phyloP scores from a whole-genome alignment of 129 eudicot species.

The Artemisia annua region DNA sequence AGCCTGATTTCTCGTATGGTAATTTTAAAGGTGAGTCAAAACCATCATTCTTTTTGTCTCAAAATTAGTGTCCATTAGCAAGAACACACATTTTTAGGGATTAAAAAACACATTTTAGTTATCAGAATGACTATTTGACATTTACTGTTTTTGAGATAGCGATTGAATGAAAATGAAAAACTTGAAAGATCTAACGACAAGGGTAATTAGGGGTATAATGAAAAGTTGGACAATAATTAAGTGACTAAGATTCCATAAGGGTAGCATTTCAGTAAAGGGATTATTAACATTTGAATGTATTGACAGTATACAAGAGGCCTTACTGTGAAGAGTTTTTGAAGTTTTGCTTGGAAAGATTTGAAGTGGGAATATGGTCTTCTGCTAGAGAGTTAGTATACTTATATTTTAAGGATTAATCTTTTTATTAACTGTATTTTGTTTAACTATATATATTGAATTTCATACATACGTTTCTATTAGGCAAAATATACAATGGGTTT shows the following conservation, averaged over 20 bases:
- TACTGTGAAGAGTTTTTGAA: slow-evolving; percentile 45
- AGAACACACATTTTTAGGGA: no score
- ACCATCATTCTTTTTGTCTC: no score
- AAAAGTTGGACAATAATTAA: not conserved
- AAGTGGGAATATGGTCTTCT: slow-evolving; percentile 65
- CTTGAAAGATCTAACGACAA: no score
- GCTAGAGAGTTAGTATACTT: slow-evolving; percentile 47
- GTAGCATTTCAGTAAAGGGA: not conserved
- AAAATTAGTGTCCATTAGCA: no score
- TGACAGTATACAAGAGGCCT: slow-evolving; percentile 60
- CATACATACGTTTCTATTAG: slow-evolving; percentile 20
- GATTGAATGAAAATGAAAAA: no score
- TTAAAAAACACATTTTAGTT: no score
- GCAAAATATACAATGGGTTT: slow-evolving; percentile 38
- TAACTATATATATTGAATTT: not conserved
- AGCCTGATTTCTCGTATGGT: slow-evolving; percentile 27
- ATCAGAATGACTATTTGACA: no score
- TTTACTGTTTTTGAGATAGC: no score
- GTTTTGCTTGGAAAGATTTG: slow-evolving; percentile 70
- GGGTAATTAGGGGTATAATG: not conserved
- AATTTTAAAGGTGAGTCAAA: slow-evolving; percentile 26
- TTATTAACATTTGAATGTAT: not conserved
- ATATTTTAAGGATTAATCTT: not conserved
- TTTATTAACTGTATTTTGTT: not conserved
- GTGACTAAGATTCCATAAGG: not conserved